These are phyloP conservation scores for Debaryomyces prosopidis DNA, from an alignment of 805 yeast species.

Conservation along the genomic window DNA sequence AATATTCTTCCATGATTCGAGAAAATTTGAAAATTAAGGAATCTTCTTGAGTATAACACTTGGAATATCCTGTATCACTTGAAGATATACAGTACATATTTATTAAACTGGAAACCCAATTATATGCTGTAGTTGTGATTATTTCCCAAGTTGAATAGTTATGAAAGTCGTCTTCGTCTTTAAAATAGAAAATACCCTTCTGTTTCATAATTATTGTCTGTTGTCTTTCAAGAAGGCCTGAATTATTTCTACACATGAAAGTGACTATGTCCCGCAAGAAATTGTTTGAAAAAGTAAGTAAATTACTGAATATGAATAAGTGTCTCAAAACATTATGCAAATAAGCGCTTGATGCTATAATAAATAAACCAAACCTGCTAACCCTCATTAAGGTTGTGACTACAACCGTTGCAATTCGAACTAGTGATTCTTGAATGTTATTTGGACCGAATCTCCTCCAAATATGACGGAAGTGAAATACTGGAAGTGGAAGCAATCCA, in stretches of 20 bases:
- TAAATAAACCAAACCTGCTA: conserved; percentile 15
- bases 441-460: conserved; percentile 15
- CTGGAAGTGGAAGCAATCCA: conserved; percentile 19
- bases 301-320: conserved; percentile 25
- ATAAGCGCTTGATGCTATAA: conserved; percentile 15
- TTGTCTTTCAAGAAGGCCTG: conserved; percentile 12
- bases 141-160: conserved; percentile 2
- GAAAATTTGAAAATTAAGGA: conserved; percentile 19
- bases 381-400: conserved; percentile 8
- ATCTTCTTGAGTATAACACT: background rate
- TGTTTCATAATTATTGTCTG: conserved; percentile 8
- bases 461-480: conserved; percentile 15
- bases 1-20: conserved; percentile 9
- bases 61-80: background rate
- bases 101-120: background rate
- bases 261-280: conserved; percentile 29
- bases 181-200: conserved; percentile 9
- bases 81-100: background rate
- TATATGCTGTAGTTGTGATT: background rate
- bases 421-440: conserved; percentile 1
- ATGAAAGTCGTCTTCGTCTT: conserved; percentile 2
- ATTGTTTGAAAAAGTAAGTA: conserved; percentile 17
- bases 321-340: conserved; percentile 17
- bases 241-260: conserved; percentile 20
- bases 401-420: conserved; percentile 3